These are phyloP conservation scores for Periconia sp. DNA, from an alignment of 2,329 filamentous ascomycete species.

Conservation along the genomic window DNA sequence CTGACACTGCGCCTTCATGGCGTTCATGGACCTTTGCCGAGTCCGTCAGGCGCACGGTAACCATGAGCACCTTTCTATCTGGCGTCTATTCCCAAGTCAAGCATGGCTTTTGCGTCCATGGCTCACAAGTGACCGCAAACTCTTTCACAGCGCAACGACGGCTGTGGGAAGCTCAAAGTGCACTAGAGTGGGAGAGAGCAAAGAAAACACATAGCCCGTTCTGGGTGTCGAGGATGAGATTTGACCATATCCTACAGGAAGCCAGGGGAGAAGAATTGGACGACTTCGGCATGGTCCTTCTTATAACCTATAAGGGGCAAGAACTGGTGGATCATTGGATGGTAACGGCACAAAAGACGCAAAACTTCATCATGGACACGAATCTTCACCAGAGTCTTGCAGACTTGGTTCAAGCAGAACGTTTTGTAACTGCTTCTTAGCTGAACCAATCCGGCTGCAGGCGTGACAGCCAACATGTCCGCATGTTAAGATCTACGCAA, in stretches of 20 bases:
- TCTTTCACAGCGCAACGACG: conserved; percentile 24
- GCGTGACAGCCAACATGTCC: too few species aligned
- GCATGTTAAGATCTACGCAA: too few species aligned
- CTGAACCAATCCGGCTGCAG: too few species aligned
- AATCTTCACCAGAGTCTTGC: conserved; percentile 17
- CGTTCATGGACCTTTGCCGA: conserved; percentile 41
- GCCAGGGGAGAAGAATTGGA: conserved; percentile 20
- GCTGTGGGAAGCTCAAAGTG: conserved; percentile 21
- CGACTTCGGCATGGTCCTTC: conserved; percentile 26
- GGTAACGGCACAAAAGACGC: neutral
- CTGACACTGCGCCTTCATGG: conserved; percentile 22
- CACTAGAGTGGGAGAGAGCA: conserved; percentile 19
- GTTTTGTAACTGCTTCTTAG: too few species aligned
- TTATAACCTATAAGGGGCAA: conserved; percentile 23
- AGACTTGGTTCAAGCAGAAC: neutral
- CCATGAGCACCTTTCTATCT: conserved; percentile 36
- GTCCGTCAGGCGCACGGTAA: conserved; percentile 39
- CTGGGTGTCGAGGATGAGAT: conserved; percentile 22
- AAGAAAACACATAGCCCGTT: conserved; percentile 9
- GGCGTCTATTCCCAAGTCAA: conserved; percentile 37
- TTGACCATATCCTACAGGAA: conserved; percentile 16
- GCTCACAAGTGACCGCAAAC: conserved; percentile 10
- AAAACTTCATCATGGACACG: conserved; percentile 7
- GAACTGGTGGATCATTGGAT: conserved; percentile 24
- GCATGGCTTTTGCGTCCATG: conserved; percentile 16